Evolutionary conservation across 1,284 basidiomycete genomes (phyloP), one percentile per base, ranked within the genome.

Genomic region (Stereum hirsutum): DNA sequence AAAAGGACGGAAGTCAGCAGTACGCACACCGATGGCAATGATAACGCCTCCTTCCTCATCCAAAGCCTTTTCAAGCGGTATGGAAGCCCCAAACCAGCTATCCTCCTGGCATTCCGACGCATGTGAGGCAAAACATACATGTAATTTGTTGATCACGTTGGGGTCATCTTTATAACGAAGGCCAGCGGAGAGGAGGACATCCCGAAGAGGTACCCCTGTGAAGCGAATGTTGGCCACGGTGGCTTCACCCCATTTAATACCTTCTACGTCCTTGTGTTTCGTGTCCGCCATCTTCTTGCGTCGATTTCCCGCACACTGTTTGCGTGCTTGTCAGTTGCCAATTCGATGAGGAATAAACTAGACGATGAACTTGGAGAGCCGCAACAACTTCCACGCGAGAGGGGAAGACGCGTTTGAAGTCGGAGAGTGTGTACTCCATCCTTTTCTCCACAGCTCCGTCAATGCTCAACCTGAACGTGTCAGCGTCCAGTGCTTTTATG

Each of bases 71-170:
- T 61, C 60, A 26, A 81, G 46, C 2, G 78, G 64, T 4, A 83
- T 72, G 1, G 78, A 82, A 10, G 66, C 72, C 2, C 79, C 81
- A 48, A 79, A 83, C 53, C 68, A 75, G 2, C 60, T 53, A 51
- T 78, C 78, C 43, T 82, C 73, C 54, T 82, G 68, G 53, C 78
- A 82, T 0, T 66, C 60, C 1, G 75, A 77, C 5, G 76, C 66
- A 52, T 75, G 66, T n/a, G 79, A 82, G 20, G 71, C 64, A 52
- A 83, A 82, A 49, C 72, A 77, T 20, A 75, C 72, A 48, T 83
- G 78, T 20, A 58, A 54, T 23, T 63, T 58, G 27, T 53, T n/a
- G 11, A 4, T n/a, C 17, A 25, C 2, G 7, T 23, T n/a, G 10
- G 3, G 11, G 3, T 21, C 54, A 38, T 58, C 51, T 6, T 51